phyloP scores from a whole-genome alignment of 2,329 filamentous ascomycete genomes.

The Thermomyces lanuginosus region DNA sequence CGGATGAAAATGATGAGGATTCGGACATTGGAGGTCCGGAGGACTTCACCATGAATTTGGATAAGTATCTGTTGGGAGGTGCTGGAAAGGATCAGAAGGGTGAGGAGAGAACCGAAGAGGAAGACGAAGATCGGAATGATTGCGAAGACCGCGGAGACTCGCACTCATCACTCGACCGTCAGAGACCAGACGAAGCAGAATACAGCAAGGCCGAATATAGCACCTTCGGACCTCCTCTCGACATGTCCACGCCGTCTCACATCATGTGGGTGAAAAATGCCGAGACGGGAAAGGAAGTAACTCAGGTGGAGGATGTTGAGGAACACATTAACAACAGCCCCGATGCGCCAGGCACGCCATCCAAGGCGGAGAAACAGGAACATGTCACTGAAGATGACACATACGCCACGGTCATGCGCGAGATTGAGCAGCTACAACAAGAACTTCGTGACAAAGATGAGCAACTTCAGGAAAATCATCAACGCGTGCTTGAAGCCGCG shows the following conservation, averaged over 20 bases:
- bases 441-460: slow-evolving; percentile 19
- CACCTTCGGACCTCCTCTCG: slow-evolving; percentile 26
- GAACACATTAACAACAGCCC: slow-evolving; percentile 16
- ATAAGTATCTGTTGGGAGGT: slow-evolving; percentile 22
- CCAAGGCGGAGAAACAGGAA: slow-evolving; percentile 12
- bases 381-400: slow-evolving; percentile 8
- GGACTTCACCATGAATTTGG: slow-evolving; percentile 28
- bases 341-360: slow-evolving; percentile 12
- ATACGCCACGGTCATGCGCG: slow-evolving; percentile 14
- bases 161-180: slow-evolving; percentile 8
- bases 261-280: slow-evolving; percentile 17
- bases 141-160: slow-evolving; percentile 8
- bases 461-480: slow-evolving; percentile 17
- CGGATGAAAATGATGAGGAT: slow-evolving; percentile 15
- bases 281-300: slow-evolving; percentile 14
- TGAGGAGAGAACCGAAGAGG: slow-evolving; percentile 2
- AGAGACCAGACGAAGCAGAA: slow-evolving; percentile 13
- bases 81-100: slow-evolving; percentile 5
- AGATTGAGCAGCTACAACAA: slow-evolving; percentile 17
- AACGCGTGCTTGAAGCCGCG: slow-evolving; percentile 18
- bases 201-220: slow-evolving; percentile 25
- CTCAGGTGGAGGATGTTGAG: slow-evolving; percentile 22
- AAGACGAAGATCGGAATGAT: slow-evolving; percentile 4
- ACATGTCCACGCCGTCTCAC: slow-evolving; percentile 30
- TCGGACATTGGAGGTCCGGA: slow-evolving; percentile 26